Evolutionary conservation across 2,329 filamentous ascomycete species (phyloP).

Genomic region (Sporothrix euskadiensis): DNA sequence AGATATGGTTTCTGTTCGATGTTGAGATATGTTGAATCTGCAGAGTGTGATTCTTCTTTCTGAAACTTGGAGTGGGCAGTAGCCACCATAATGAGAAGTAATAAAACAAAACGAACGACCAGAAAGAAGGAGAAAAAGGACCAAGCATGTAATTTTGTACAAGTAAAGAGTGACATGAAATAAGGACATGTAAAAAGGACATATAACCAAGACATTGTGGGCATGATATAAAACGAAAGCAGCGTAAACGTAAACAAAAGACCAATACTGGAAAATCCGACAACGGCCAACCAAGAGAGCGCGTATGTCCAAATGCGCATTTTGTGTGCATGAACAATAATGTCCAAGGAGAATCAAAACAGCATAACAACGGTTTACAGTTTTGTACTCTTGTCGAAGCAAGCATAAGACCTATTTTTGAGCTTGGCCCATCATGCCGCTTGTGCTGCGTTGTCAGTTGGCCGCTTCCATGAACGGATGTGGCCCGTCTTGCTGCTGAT

Average conservation of each 20-base stretch:
- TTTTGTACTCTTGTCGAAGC: neutral
- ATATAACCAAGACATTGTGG: neutral
- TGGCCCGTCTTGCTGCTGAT: slow-evolving; percentile 88
- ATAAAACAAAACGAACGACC: neutral
- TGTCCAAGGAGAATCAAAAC: neutral
- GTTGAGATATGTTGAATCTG: neutral
- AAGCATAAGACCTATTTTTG: neutral
- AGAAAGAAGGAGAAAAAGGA: neutral
- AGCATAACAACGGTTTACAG: neutral
- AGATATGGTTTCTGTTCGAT: neutral
- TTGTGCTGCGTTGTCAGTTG: slow-evolving; percentile 42
- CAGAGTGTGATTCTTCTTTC: neutral
- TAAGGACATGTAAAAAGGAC: neutral
- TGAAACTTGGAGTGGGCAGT: neutral
- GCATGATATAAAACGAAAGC: neutral
- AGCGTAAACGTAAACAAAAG: neutral
- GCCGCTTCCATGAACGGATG: slow-evolving; percentile 47
- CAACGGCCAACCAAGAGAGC: neutral
- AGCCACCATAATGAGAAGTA: too few species aligned
- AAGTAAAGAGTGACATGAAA: slow-evolving; percentile 7
- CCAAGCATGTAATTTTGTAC: neutral
- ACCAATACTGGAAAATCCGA: neutral
- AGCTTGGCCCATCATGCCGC: slow-evolving; percentile 5
- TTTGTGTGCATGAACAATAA: neutral
- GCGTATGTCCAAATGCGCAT: neutral